phyloP scores from a whole-genome alignment of 2,329 filamentous ascomycete genomes.

The Phaeoacremonium minimum region DNA sequence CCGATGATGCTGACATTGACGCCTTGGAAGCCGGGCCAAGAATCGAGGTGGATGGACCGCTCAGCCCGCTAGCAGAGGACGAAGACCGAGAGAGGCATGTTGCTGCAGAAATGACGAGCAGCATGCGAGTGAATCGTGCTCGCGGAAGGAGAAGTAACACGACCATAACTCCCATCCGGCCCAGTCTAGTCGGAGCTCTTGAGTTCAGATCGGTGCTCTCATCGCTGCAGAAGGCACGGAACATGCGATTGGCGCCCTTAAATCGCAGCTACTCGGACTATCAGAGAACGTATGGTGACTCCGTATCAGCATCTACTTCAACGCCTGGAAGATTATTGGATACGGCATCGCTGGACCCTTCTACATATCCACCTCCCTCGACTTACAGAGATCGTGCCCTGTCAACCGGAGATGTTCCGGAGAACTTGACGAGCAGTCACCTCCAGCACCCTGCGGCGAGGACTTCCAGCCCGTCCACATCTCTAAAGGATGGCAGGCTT shows the following conservation, averaged over 20 bases:
- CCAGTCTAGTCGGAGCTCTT: slow-evolving; percentile 86
- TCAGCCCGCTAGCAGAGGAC: slow-evolving; percentile 25
- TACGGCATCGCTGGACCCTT: slow-evolving; percentile 2
- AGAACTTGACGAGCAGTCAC: slow-evolving; percentile 18
- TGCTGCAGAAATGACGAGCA: slow-evolving; percentile 81
- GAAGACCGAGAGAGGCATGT: slow-evolving; percentile 58
- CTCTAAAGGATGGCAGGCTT: slow-evolving; percentile 22
- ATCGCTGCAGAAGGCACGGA: slow-evolving; percentile 79
- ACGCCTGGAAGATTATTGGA: slow-evolving; percentile 4
- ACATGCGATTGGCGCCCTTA: slow-evolving; percentile 67
- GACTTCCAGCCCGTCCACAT: slow-evolving; percentile 12
- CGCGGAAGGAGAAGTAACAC: slow-evolving; percentile 63
- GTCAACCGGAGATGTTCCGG: slow-evolving; percentile 39
- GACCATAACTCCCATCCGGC: slow-evolving; percentile 78
- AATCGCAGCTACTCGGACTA: slow-evolving; percentile 68
- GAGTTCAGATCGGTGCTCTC: slow-evolving; percentile 90
- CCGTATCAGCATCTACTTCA: too few relatives aligned
- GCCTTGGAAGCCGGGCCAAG: slow-evolving; percentile 20
- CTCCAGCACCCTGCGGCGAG: slow-evolving; percentile 3
- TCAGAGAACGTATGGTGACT: slow-evolving; percentile 9
- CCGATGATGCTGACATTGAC: slow-evolving; percentile 14
- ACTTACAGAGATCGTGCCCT: slow-evolving; percentile 33
- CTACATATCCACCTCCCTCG: slow-evolving; percentile 4
- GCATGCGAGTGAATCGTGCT: slow-evolving; percentile 82
- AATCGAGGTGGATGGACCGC: slow-evolving; percentile 38